These are phyloP conservation scores for Cystofilobasidium macerans DNA, from an alignment of 768 basidiomycete genomes.

Conservation along the genomic window DNA sequence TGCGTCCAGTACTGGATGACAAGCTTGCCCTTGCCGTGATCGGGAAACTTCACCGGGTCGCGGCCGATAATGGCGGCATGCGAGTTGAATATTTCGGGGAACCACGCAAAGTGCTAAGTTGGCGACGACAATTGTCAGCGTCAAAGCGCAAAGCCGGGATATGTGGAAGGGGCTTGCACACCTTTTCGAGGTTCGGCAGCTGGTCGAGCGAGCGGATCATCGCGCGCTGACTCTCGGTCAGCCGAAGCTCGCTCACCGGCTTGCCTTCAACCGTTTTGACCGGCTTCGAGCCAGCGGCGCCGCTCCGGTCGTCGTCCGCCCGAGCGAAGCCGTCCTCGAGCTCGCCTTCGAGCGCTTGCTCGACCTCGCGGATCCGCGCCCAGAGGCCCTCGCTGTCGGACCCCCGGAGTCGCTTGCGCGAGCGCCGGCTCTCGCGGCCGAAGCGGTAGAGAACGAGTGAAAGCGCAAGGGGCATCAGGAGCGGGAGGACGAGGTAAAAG, in stretches of 20 bases:
- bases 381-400: constrained; percentile 4
- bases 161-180: neutral
- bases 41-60: constrained; percentile 16
- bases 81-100: neutral
- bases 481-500: constrained; percentile 46
- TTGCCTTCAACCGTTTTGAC: neutral
- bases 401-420: neutral
- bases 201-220: constrained; percentile 12
- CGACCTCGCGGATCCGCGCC: constrained; percentile 16
- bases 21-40: constrained; percentile 7
- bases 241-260: constrained; percentile 2
- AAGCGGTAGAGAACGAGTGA: constrained; percentile 44
- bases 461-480: constrained; percentile 44
- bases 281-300: neutral
- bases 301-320: neutral
- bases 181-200: constrained; percentile 17
- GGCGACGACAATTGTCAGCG: too few species aligned
- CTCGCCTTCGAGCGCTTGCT: constrained; percentile 12
- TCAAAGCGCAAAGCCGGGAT: neutral
- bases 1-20: constrained; percentile 4
- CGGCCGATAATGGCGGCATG: constrained; percentile 25
- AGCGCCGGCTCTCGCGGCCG: constrained; percentile 35
- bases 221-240: constrained; percentile 8
- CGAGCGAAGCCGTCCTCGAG: neutral
- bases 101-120: neutral